Conservation (phyloP, 2,329 filamentous ascomycete species). For the Fusarium floridanum region DNA sequence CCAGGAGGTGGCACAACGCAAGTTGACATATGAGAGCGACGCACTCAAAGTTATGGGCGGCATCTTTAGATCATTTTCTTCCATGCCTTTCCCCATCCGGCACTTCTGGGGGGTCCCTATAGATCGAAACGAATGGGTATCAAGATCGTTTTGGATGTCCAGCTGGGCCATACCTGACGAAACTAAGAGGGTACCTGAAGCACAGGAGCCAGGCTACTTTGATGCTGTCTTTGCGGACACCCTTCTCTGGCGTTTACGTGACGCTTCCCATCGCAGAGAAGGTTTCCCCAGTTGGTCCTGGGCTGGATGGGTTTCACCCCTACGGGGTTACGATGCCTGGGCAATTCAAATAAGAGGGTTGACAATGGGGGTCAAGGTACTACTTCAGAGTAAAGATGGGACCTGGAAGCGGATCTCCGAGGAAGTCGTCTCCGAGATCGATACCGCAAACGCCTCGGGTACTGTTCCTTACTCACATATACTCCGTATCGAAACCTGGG, state of each 20-base stretch:
- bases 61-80: not conserved
- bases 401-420: not conserved
- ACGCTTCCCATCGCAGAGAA: not conserved
- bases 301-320: not conserved
- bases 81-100: not conserved
- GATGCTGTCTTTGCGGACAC: not conserved
- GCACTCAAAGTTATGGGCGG: not conserved
- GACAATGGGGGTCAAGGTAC: not conserved
- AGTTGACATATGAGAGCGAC: not conserved
- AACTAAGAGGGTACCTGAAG: not conserved
- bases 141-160: not conserved
- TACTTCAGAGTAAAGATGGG: not conserved
- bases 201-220: not conserved
- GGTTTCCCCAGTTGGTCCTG: not conserved
- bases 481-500: not conserved
- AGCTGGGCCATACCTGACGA: too few species aligned
- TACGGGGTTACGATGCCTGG: not conserved
- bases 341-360: not conserved
- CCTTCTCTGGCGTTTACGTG: not conserved
- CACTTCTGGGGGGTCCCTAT: conserved; percentile 1
- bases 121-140: not conserved
- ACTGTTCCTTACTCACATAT: not conserved
- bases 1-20: not conserved
- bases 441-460: not conserved
- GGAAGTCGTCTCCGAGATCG: not conserved